Conservation (phyloP, 768 basidiomycete species). For the Suillus luteus region DNA sequence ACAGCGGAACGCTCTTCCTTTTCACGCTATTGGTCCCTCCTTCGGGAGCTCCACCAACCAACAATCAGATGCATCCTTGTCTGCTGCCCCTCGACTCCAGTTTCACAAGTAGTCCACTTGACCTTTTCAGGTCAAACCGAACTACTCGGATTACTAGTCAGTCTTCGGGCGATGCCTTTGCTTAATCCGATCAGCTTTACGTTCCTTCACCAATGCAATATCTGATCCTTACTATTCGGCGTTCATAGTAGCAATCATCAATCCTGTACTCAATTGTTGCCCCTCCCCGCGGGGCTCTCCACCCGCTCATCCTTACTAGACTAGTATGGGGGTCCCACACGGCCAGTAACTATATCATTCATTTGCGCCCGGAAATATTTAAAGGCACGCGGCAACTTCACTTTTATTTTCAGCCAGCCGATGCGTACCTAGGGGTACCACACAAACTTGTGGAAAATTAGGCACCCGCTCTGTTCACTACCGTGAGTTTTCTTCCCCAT, state of each 20-base stretch:
- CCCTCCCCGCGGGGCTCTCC: slow-evolving; percentile 7
- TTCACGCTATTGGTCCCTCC: background rate
- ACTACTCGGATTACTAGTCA: background rate
- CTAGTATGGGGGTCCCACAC: background rate
- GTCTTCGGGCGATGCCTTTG: background rate
- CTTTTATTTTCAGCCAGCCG: background rate
- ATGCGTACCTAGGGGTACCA: background rate
- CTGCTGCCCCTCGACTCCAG: no score
- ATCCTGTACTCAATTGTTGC: slow-evolving; percentile 1
- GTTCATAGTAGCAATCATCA: background rate
- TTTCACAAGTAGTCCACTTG: no score
- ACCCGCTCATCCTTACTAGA: no score
- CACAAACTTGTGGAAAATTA: background rate
- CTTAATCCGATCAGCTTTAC: background rate
- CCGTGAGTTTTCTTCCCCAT: background rate
- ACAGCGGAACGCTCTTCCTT: slow-evolving; percentile 5
- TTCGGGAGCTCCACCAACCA: background rate
- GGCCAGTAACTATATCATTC: slow-evolving; percentile 1
- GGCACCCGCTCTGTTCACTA: background rate
- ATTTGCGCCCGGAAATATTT: background rate
- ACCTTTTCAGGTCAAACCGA: background rate
- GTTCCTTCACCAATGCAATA: background rate
- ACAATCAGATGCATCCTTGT: background rate
- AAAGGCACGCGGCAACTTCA: background rate
- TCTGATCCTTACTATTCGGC: slow-evolving; percentile 1